Evolutionary conservation across 2,329 filamentous ascomycete genomes (phyloP), one percentile per base, ranked within the genome.

Genomic region (Penicillium sp.): DNA sequence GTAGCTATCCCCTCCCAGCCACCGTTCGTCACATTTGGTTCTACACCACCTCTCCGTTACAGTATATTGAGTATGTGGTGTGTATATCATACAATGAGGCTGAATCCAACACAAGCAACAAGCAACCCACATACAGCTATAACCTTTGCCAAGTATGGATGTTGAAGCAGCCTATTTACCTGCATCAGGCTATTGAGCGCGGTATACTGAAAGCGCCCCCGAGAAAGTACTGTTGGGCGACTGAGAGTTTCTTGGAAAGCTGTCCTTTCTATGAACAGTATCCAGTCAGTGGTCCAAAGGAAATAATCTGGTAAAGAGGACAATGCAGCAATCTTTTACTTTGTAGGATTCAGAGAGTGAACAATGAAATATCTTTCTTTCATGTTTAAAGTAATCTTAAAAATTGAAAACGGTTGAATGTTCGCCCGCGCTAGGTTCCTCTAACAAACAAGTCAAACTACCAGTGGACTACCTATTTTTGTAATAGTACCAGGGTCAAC

Each of bases 131-230:
- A 13, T 50, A 55, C 9, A 6, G 29, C n/a, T 43, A 55, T 21
- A n/a, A 50, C 7, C 19, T 43, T 49, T 29, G 6, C 17, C 53
- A 55, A 19, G 23, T 50, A 8, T 55, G 53, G 53, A 55, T 55
- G 45, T 29, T 55, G 9, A 50, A n/a, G 21, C 31, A 5, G 4
- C 38, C 47, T 19, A 27, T 55, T 31, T 23, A 29, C 6, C 12
- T 55, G 2, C 27, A 19, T 15, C 36, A 55, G 8, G 29, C 29
- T 35, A n/a, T 50, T 6, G 15, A 39, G 17, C 33, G 38, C 1
- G 45, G 45, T 23, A 33, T 49, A 13, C 9, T 50, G 6, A 35
- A 19, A 13, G 27, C 21, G 36, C 36, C 53, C 6, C 45, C 53
- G 13, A 12, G 21, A 25, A 55, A 33, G 12, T 55, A 55, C 27